Base-by-base conservation (phyloP, 176 grass and related monocot species). In the Tillandsia leiboldiana region DNA sequence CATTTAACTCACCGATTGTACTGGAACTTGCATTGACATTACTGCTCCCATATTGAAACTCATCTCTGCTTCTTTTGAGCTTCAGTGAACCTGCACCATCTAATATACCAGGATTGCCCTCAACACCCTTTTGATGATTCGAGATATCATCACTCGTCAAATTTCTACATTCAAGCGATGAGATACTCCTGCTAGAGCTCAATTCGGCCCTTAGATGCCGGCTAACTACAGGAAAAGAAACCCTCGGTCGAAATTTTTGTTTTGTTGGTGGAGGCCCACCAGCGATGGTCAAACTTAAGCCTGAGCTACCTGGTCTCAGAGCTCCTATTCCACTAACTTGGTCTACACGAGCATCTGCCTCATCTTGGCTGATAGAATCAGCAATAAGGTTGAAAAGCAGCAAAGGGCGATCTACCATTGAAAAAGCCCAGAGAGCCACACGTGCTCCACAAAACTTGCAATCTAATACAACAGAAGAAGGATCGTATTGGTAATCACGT, bases 361-460 rank as follows among this genome's bases (percentile, higher is more conserved):
- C 89, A 81, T 73, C 81, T 87, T 83, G 81, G 28, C 66, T 83
- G 70, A 53, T 78, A 53, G 79, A 81, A 73, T 87, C 81, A n/a
- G 82, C 72, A 59, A 85, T 74, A 57, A 93, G 48, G 50, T 81
- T 99, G 79, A 88, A 93, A 61, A 93, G 77, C 63, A 87, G 81
- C 66, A 99, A 79, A 75, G 94, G 94, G 15, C 77, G 80, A 54
- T 87, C 76, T 9, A 90, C 69, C 72, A 84, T 82, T 48, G 65
- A 73, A 74, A 99, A 87, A 33, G 82, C 77, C 94, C 94, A 99
- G 72, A 99, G 82, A 24, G 94, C 84, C 76, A 85, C 90, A 82
- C 90, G 85, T 54, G 94, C 84, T 79, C 94, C 90, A 86, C 94
- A 99, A 83, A 99, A 89, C 20, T 74, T 83, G 73, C 94, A 99